Evolutionary conservation across 1,284 basidiomycete genomes (phyloP).

Genomic region (Takashimella tepidaria): DNA sequence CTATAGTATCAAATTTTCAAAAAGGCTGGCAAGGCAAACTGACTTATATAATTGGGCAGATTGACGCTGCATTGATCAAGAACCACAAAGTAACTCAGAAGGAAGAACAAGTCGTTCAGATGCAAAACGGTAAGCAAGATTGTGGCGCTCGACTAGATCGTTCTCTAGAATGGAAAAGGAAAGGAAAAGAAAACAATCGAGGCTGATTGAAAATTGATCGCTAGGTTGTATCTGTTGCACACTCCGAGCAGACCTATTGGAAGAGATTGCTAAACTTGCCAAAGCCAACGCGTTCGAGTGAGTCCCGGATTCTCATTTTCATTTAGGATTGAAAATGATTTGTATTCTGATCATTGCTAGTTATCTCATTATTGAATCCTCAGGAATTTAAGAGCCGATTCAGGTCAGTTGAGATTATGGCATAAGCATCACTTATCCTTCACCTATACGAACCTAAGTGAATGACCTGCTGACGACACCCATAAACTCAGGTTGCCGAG

Average conservation of each 20-base stretch:
- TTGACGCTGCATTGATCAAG: constrained; percentile 48
- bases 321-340: neutral
- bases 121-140: constrained; percentile 46
- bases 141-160: no score
- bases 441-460: constrained; percentile 3
- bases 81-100: constrained; percentile 48
- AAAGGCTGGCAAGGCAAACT: no score
- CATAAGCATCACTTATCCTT: constrained; percentile 16
- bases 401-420: no score
- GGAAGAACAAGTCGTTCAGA: constrained; percentile 49
- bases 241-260: constrained; percentile 51
- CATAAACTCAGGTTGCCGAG: constrained; percentile 35
- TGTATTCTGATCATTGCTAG: constrained; percentile 11
- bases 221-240: constrained; percentile 53
- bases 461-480: constrained; percentile 11
- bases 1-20: neutral
- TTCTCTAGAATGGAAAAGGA: no score
- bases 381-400: constrained; percentile 51
- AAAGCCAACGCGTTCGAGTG: constrained; percentile 44
- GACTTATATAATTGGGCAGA: no score
- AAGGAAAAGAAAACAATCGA: neutral
- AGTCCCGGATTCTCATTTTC: constrained; percentile 5
- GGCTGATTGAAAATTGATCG: neutral
- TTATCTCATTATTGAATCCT: constrained; percentile 50
- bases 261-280: constrained; percentile 49